These are phyloP conservation scores for barley (Hordeum vulgare) DNA, from an alignment of 176 grass and related monocot species.

Conservation along the genomic window MorexV3_pseudomolecules_assembly NC_058524.1:599457892-599458391, in stretches of 20 bases:
- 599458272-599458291: not conserved
- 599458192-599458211: not conserved
- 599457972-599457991: not conserved
- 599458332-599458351: not conserved
- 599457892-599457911: not conserved
- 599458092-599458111: not conserved
- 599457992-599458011: constrained; percentile 9
- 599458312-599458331: not conserved
- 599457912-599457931: constrained; percentile 10
- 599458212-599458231: not conserved
- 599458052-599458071: not conserved
- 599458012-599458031: not conserved
- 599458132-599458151: not conserved
- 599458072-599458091: not conserved
- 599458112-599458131: too few relatives aligned
- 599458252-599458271: not conserved
- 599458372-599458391: not conserved
- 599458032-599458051: not conserved
- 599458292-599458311: not conserved
- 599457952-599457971: not conserved
- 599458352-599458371: not conserved
- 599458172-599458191: not conserved
- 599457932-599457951: not conserved
- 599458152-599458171: constrained; percentile 1
- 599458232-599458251: not conserved